These are phyloP conservation scores for Lentinula boryana DNA, from an alignment of 768 basidiomycete species.

Conservation along the genomic window DNA sequence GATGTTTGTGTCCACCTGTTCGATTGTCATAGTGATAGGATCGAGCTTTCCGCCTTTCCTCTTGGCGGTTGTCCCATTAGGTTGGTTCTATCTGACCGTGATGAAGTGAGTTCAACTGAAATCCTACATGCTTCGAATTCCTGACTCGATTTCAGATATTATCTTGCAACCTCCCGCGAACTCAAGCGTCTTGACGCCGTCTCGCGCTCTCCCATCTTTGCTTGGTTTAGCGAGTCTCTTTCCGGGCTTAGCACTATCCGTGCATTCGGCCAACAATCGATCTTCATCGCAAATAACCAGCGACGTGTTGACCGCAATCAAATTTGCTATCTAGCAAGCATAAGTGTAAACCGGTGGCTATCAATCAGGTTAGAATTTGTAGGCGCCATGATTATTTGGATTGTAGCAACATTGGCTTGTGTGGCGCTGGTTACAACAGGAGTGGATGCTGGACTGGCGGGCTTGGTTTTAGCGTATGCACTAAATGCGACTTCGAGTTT, in stretches of 20 bases:
- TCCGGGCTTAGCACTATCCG: slow-evolving; percentile 79
- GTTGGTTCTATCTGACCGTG: slow-evolving; percentile 73
- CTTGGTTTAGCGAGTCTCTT: slow-evolving; percentile 76
- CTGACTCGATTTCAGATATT: slow-evolving; percentile 50
- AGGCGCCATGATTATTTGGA: slow-evolving; percentile 73
- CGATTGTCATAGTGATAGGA: slow-evolving; percentile 69
- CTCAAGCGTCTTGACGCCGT: slow-evolving; percentile 86
- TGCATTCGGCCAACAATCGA: slow-evolving; percentile 64
- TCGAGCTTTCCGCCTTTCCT: slow-evolving; percentile 80
- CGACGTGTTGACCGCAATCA: slow-evolving; percentile 82
- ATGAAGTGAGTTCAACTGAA: slow-evolving; percentile 53
- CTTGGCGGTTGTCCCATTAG: slow-evolving; percentile 66
- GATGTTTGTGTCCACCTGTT: slow-evolving; percentile 52
- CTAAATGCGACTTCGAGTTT: slow-evolving; percentile 78
- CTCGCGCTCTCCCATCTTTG: slow-evolving; percentile 87
- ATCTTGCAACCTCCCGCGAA: slow-evolving; percentile 81
- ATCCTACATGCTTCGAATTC: not conserved
- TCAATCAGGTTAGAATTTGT: slow-evolving; percentile 67
- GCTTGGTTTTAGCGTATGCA: slow-evolving; percentile 80
- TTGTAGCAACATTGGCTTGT: slow-evolving; percentile 63
- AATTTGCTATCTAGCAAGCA: slow-evolving; percentile 68
- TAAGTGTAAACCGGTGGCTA: slow-evolving; percentile 78
- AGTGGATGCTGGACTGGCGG: slow-evolving; percentile 85
- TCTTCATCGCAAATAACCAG: slow-evolving; percentile 66
- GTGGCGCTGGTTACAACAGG: slow-evolving; percentile 62